Evolutionary conservation across 2,329 filamentous ascomycete species (phyloP), one percentile per base, ranked within the genome.

Genomic region (Epichloe aotearoae): DNA sequence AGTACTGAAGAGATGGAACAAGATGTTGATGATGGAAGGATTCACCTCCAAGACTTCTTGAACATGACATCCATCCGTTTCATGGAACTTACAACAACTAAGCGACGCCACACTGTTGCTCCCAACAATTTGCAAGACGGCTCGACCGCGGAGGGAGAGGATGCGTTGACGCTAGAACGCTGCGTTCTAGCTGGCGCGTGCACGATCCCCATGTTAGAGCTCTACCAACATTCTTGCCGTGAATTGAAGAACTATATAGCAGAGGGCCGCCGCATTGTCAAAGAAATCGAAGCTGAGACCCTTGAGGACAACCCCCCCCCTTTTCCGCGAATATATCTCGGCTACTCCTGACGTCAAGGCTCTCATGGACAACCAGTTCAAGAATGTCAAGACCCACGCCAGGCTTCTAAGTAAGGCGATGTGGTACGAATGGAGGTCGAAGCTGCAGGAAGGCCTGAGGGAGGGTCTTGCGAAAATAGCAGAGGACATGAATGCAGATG

Each of bases 351-450:
- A 94, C 55, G 82, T 95, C 63, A 89, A 87, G 61, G 69, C 80
- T 3, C 75, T 94, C 49, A 94, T 98, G 83, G 91, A 98, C 69
- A 93, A 87, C 57, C 90, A 97, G 63, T 93, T 98, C 73, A 93
- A 95, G 66, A 96, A 97, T 61, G 86, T 95, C 66, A 97, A 96
- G 72, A 90, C 88, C 0, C 86, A 95, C 64, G 88, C 91, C 15
- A 80, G 93, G 26, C 75, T 96, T 14, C 73, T 90, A 48, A 96
- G 91, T 70, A 96, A 96, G 64, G 88, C 88, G 52, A 90, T 93
- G 73, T 98, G 93, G 93, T 98, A 98, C 64, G 86, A 91, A 61
- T 98, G 93, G 93, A 84, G 93, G 40, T 91, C 87, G 75, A 91
- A 93, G 60, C 76, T 97, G 23, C 82, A 89, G 51, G 69, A 83